These are phyloP conservation scores for Cutaneotrichosporon arboriforme DNA, from an alignment of 1,284 basidiomycete genomes.

Conservation along the genomic window DNA sequence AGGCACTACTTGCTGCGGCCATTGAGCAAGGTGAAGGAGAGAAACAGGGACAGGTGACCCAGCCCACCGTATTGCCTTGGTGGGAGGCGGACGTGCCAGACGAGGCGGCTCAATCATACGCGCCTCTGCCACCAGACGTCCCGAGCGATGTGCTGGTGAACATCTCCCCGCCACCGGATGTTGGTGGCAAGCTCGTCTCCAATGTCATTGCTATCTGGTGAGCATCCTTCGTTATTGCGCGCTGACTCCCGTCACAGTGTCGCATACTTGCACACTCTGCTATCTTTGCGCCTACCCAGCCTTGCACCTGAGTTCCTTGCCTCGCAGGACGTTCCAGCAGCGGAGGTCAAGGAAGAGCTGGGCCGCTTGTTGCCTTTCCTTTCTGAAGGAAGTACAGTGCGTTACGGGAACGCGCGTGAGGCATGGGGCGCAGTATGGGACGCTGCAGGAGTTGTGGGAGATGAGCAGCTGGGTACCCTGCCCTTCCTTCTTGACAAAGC, in stretches of 20 bases:
- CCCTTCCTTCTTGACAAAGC: constrained; percentile 25
- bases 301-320: constrained; percentile 17
- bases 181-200: constrained; percentile 36
- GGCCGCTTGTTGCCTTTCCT: constrained; percentile 34
- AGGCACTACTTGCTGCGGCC: constrained; percentile 32
- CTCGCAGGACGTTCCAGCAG: background rate
- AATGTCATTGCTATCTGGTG: constrained; percentile 42
- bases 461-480: constrained; percentile 4
- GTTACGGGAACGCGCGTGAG: constrained; percentile 24
- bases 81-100: constrained; percentile 11
- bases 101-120: constrained; percentile 8
- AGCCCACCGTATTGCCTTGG: constrained; percentile 15
- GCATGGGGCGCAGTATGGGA: constrained; percentile 43
- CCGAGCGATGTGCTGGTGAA: constrained; percentile 1
- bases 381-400: constrained; percentile 32
- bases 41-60: constrained; percentile 1
- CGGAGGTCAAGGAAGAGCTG: constrained; percentile 26
- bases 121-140: constrained; percentile 10
- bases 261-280: constrained; percentile 38
- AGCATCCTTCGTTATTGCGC: constrained; percentile 5
- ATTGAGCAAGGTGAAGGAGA: constrained; percentile 15
- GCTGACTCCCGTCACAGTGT: constrained; percentile 29
- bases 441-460: constrained; percentile 21
- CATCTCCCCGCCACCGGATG: constrained; percentile 21
- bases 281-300: constrained; percentile 35